Conservation (phyloP, 1,284 basidiomycete species). For the Malassezia brasiliensis region DNA sequence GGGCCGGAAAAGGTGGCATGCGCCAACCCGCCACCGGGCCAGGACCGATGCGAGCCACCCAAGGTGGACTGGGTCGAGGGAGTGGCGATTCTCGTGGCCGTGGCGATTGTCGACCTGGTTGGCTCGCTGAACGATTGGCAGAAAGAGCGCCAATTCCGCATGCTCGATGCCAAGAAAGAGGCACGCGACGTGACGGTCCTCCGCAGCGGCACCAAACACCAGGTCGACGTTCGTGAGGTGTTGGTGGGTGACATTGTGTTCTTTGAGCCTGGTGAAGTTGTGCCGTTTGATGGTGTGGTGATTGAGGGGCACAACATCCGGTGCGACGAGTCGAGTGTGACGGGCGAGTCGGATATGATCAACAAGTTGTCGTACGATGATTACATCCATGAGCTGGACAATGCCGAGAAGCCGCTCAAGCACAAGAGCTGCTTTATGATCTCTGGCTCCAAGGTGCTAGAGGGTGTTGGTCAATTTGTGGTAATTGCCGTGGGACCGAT, state of each 20-base stretch:
- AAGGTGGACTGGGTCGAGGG: constrained; percentile 89
- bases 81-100: constrained; percentile 86
- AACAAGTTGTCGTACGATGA: constrained; percentile 75
- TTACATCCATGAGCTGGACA: constrained; percentile 51
- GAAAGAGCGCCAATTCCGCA: constrained; percentile 89
- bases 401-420: constrained; percentile 52
- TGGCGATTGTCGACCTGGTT: constrained; percentile 55
- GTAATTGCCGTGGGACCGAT: constrained; percentile 82
- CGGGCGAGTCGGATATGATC: constrained; percentile 91
- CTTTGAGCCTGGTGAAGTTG: constrained; percentile 85
- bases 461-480: constrained; percentile 87
- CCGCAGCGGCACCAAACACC: constrained; percentile 75
- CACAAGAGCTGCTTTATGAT: constrained; percentile 79
- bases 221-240: constrained; percentile 65
- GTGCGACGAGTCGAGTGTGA: constrained; percentile 92
- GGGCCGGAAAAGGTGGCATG: constrained; percentile 54
- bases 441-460: constrained; percentile 85
- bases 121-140: constrained; percentile 89
- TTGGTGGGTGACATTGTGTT: constrained; percentile 87
- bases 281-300: constrained; percentile 92
- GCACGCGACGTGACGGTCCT: constrained; percentile 86
- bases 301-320: constrained; percentile 82
- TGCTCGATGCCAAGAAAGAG: constrained; percentile 88
- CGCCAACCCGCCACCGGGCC: constrained; percentile 44
- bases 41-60: constrained; percentile 22